Percentiles rank a stretch among this genome's conserved stretches.
phyloP scores from a whole-genome alignment of 1,284 basidiomycete genomes.

The Lignosus rhinocerotis region DNA sequence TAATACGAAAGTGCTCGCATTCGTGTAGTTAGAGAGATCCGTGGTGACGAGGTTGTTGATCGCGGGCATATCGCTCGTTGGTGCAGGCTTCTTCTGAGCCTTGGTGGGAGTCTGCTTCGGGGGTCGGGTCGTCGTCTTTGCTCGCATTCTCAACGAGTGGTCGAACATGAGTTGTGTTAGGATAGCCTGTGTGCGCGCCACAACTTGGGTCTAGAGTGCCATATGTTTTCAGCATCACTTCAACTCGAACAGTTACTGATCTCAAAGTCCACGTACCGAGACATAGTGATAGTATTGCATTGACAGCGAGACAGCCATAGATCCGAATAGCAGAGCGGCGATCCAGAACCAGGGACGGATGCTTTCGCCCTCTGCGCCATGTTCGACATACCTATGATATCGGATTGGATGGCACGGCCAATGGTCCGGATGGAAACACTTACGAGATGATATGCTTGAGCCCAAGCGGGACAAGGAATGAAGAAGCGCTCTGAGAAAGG shows the following conservation, averaged over 20 bases:
- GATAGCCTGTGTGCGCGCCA: slow-evolving; percentile 57
- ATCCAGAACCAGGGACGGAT: slow-evolving; percentile 62
- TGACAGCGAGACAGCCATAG: slow-evolving; percentile 38
- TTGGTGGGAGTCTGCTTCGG: slow-evolving; percentile 29
- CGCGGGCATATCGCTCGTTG: slow-evolving; percentile 32
- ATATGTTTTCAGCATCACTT: neutral
- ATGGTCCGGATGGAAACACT: neutral
- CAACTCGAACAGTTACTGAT: neutral
- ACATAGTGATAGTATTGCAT: slow-evolving; percentile 39
- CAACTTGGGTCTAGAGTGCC: slow-evolving; percentile 36
- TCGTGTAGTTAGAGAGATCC: slow-evolving; percentile 34
- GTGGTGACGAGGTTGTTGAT: slow-evolving; percentile 45
- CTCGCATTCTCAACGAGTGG: slow-evolving; percentile 64
- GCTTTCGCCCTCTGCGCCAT: slow-evolving; percentile 34
- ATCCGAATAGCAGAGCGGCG: slow-evolving; percentile 55
- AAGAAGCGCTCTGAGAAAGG: slow-evolving; percentile 1
- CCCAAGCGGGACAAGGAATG: slow-evolving; percentile 8
- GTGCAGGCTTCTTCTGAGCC: slow-evolving; percentile 25
- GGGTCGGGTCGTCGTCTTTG: slow-evolving; percentile 46
- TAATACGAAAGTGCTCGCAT: slow-evolving; percentile 34
- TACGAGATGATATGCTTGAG: slow-evolving; percentile 13
- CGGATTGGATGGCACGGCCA: neutral
- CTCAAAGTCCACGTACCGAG: slow-evolving; percentile 13
- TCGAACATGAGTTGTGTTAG: slow-evolving; percentile 69
- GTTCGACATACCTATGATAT: slow-evolving; percentile 41